These are phyloP conservation scores for Lepraria neglecta DNA, from an alignment of 495 filamentous ascomycete species.

Conservation along the genomic window DNA sequence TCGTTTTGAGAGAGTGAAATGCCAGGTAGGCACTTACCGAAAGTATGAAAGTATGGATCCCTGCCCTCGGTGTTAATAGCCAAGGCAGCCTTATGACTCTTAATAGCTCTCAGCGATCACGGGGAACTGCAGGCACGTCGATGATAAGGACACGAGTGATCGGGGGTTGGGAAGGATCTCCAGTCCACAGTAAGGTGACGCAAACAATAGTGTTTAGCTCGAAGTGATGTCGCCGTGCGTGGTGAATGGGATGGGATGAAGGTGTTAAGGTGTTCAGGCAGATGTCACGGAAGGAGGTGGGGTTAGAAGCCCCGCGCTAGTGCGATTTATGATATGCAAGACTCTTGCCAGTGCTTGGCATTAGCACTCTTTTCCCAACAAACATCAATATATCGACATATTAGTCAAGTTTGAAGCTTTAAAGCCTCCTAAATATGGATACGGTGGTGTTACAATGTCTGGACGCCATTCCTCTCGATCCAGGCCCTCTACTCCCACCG, in stretches of 20 bases:
- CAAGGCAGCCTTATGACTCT: slow-evolving; percentile 27
- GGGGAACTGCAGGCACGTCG: slow-evolving; percentile 14
- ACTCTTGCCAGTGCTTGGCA: no score
- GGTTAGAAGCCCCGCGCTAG: slow-evolving; percentile 16
- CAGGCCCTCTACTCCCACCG: no score
- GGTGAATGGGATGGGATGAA: neutral
- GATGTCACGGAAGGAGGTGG: slow-evolving; percentile 11
- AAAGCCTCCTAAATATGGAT: neutral
- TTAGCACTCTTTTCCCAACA: neutral
- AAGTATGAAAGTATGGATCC: neutral
- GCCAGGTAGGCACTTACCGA: slow-evolving; percentile 14
- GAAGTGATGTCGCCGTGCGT: neutral
- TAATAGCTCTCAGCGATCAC: slow-evolving; percentile 18
- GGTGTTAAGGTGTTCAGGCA: slow-evolving; percentile 3
- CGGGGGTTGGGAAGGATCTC: neutral
- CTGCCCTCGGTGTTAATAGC: slow-evolving; percentile 10
- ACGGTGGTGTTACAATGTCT: no score
- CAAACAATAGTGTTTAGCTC: neutral
- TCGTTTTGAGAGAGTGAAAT: neutral
- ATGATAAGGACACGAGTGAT: slow-evolving; percentile 15
- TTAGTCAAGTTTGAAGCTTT: neutral
- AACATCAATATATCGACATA: neutral
- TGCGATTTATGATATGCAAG: slow-evolving; percentile 2
- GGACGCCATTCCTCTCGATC: no score
- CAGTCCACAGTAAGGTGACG: neutral